These are phyloP conservation scores for Pyrenophora teres DNA, from an alignment of 2,329 filamentous ascomycete genomes.

Conservation along the genomic window DNA sequence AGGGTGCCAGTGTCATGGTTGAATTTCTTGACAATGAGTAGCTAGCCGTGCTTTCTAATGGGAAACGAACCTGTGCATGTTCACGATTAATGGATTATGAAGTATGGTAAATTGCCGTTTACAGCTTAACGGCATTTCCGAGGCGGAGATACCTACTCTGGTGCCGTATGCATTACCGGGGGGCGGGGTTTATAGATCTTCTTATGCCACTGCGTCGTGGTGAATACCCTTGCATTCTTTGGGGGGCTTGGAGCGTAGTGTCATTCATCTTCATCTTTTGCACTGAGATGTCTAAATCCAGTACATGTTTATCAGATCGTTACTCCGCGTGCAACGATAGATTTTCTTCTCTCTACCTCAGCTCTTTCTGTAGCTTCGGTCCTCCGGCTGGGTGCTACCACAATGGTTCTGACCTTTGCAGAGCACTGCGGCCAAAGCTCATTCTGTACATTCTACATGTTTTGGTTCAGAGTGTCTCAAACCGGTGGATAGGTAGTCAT, in stretches of 20 bases:
- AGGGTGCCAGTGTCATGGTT: conserved; percentile 94
- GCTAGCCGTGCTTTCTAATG: not conserved
- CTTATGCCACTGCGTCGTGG: conserved; percentile 5
- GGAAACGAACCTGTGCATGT: not conserved
- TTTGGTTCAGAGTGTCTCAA: no score
- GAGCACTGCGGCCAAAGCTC: no score
- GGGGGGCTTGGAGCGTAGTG: conserved; percentile 1
- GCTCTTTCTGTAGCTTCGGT: no score
- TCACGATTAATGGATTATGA: not conserved
- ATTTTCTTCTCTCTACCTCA: no score
- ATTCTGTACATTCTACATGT: no score
- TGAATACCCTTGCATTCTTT: conserved; percentile 17
- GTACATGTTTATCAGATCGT: no score
- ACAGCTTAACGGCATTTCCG: not conserved
- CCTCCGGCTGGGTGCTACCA: no score
- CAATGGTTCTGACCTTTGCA: no score
- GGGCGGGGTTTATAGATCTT: conserved; percentile 14
- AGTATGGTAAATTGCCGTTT: not conserved
- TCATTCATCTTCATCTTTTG: not conserved
- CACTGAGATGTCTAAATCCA: not conserved
- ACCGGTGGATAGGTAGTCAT: no score
- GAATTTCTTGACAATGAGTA: conserved; percentile 65
- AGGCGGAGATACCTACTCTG: conserved; percentile 1
- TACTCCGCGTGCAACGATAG: no score
- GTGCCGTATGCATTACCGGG: not conserved